Percentiles rank a stretch among this genome's conserved stretches.
These are phyloP conservation scores for Zizania latifolia DNA, from an alignment of 176 grass and related monocot species.

Conservation along the genomic window DNA sequence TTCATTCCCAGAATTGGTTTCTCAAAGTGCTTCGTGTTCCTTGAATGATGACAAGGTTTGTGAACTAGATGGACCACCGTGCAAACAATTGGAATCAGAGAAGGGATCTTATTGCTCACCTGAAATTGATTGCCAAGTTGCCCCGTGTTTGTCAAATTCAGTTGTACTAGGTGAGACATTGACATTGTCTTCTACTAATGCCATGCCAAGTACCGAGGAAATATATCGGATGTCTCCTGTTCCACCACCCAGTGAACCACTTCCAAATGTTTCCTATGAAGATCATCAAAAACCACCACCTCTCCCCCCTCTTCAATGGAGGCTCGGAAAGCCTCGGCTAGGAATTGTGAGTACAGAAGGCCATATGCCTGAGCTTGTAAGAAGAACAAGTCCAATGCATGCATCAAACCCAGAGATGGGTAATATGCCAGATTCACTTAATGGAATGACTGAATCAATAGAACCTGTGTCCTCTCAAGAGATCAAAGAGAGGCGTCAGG, in stretches of 20 bases:
- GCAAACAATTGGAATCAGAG: slow-evolving; percentile 10
- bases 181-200: slow-evolving; percentile 3
- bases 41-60: slow-evolving; percentile 10
- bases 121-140: slow-evolving; percentile 17
- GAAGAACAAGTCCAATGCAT: slow-evolving; percentile 10
- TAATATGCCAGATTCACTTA: not conserved
- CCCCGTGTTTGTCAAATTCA: slow-evolving; percentile 26
- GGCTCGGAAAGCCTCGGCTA: slow-evolving; percentile 51
- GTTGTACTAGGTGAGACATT: slow-evolving; percentile 17
- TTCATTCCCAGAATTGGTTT: slow-evolving; percentile 16
- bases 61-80: slow-evolving; percentile 15
- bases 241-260: slow-evolving; percentile 3
- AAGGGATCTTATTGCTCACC: slow-evolving; percentile 4
- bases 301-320: slow-evolving; percentile 95
- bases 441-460: slow-evolving; percentile 5
- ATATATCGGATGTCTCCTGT: not conserved
- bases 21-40: slow-evolving; percentile 4
- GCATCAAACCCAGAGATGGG: slow-evolving; percentile 10
- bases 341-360: slow-evolving; percentile 20
- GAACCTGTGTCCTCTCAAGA: slow-evolving; percentile 6
- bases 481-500: slow-evolving; percentile 1
- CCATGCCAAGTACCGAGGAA: slow-evolving; percentile 9
- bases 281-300: slow-evolving; percentile 60
- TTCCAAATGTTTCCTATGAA: slow-evolving; percentile 37
- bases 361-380: slow-evolving; percentile 24